A percentile compares a stretch with the other conserved stretches of the same genome.
Evolutionary conservation across 2,329 filamentous ascomycete species (phyloP).

Genomic region (Fusarium marasasianum): DNA sequence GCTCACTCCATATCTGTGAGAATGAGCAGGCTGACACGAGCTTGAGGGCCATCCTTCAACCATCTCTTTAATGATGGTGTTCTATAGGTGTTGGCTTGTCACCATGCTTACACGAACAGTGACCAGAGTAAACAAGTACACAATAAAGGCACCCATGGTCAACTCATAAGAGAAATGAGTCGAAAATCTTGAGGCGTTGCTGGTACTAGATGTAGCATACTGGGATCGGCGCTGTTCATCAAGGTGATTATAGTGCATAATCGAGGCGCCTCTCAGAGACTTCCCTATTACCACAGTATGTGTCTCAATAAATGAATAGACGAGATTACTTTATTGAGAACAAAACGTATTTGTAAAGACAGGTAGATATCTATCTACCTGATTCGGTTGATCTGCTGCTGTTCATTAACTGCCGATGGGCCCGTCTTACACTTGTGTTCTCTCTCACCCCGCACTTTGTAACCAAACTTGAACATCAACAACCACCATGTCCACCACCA

Average conservation of each 20-base stretch:
- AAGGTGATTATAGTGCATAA: not conserved
- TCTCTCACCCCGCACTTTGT: conserved; percentile 20
- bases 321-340: not conserved
- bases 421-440: not conserved
- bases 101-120: not conserved
- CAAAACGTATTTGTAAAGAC: not conserved
- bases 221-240: not conserved
- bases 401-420: not conserved
- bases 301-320: not conserved
- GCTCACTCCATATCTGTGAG: not conserved
- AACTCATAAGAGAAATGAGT: not conserved
- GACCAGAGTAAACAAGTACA: not conserved
- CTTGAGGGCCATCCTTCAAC: no score
- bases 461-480: not conserved
- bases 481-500: conserved; percentile 21
- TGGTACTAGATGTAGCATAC: not conserved
- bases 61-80: no score
- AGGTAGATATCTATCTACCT: no score
- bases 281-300: no score
- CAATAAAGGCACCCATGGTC: no score
- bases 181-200: not conserved
- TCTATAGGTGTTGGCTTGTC: no score
- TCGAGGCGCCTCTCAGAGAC: not conserved
- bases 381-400: not conserved
- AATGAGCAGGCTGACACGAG: not conserved